Evolutionary conservation across 73 alveolate species (phyloP), one percentile per base, ranked within the genome.

Genomic region (Urostyla sp.): DNA sequence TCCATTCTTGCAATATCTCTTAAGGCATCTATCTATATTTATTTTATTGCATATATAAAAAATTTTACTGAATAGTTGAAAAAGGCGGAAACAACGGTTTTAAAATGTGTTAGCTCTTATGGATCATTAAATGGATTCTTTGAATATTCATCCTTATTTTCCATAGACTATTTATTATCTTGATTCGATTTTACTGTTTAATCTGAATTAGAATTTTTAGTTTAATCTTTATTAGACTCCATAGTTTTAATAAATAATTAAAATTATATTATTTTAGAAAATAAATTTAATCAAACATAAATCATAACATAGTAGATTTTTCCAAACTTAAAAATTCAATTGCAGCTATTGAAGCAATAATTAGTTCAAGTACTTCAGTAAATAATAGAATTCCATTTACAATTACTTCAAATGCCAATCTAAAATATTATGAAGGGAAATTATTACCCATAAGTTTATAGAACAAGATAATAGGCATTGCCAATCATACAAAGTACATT

Each of bases 1-100:
- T 92, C 98, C 93, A 92, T 92, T 46, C 98, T 54, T n/a, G 80
- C 59, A 35, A 92, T 84, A 73, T 92, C 98, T 44, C 93, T 57
- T 49, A 89, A 53, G n/a, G 98, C 82, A 63, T 92, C 98, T 34
- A 91, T 84, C 84, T 92, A 91, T 48, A 52, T 1, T 18, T 44
- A 36, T 7, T 15, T 11, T 6, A 18, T 58, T 6, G 28, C 37
- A 20, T 18, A 18, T 15, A n/a, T 16, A 24, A 26, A 18, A 23
- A 30, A 6, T 4, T 43, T 23, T 73, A 75, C 78, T 1, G 53
- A 24, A 72, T 92, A 92, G 84, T 92, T 92, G 61, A 89, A 89
- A 81, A 92, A 92, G 37, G 98, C 96, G 11, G 94, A 91, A 32
- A 90, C 93, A 15, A 91, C 85, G 20, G 55, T 58, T 58, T 91